phyloP scores from a whole-genome alignment of 1,284 basidiomycete species.

The Salmacisia buchloeana region DNA sequence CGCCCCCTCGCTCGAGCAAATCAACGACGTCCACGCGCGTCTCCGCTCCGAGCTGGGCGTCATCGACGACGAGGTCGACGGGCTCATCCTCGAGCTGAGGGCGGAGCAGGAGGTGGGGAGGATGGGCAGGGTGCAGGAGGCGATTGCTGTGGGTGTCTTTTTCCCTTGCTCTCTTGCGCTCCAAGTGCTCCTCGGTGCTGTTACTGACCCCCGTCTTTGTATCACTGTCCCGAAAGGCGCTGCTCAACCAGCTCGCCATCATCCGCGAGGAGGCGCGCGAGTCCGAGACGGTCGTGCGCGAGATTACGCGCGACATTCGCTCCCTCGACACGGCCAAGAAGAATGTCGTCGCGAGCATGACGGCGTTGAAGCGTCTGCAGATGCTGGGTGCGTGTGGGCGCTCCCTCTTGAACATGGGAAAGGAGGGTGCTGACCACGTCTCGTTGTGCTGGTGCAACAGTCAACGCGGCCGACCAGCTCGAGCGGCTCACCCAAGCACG shows the following conservation, averaged over 20 bases:
- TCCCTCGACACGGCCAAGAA: conserved; percentile 88
- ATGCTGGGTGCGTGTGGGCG: conserved; percentile 70
- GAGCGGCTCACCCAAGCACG: conserved; percentile 35
- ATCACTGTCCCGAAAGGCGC: conserved; percentile 59
- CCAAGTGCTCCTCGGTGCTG: conserved; percentile 63
- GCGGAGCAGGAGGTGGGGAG: conserved; percentile 72
- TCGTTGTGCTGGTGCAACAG: neutral
- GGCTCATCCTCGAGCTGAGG: conserved; percentile 63
- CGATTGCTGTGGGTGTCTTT: conserved; percentile 69
- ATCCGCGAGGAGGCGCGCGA: conserved; percentile 72
- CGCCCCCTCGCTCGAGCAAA: conserved; percentile 13
- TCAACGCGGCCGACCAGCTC: conserved; percentile 33
- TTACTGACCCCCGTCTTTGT: neutral
- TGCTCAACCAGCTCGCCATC: conserved; percentile 84
- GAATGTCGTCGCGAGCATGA: conserved; percentile 74
- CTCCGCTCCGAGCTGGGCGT: conserved; percentile 55
- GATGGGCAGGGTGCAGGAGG: conserved; percentile 83
- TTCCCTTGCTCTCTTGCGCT: neutral
- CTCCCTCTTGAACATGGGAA: neutral
- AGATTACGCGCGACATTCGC: conserved; percentile 95
- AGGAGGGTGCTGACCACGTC: neutral
- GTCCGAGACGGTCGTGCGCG: conserved; percentile 87
- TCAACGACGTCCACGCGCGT: conserved; percentile 56
- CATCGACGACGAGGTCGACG: conserved; percentile 68
- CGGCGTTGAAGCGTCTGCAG: conserved; percentile 79